Base-by-base conservation (phyloP, 2,329 filamentous ascomycete species). In the Cordyceps farinosa region DNA sequence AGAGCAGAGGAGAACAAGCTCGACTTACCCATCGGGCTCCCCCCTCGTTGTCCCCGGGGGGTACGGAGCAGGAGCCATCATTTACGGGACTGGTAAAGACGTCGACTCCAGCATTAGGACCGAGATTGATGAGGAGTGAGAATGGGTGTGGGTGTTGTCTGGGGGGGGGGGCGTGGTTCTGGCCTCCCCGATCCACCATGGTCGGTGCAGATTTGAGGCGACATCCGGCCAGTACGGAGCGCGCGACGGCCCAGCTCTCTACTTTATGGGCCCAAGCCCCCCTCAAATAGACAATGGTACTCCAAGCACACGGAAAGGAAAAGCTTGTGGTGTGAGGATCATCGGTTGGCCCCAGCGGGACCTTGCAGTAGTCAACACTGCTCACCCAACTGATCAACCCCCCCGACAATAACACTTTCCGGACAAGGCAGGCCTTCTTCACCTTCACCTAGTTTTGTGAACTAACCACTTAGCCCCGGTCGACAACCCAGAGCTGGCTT, bases 161-260 rank as follows among this genome's bases (percentile, higher is more conserved):
- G 54, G 40, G 54, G 22, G 22, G 22, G 22, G 22, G 54, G 6
- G 40, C 32, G 54, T 29, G 27, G 10, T 5, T 32, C 38, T 17
- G 13, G 22, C 8, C 5, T 52, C 8, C 11, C 10, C 15, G 47
- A 6, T 13, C 53, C 53, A 44, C 53, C 13, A 11, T 9, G 22
- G 11, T 27, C 22, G 27, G 22, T 22, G 2, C 8, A 51, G 51
- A 36, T 8, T 47, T 8, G n/a, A 47, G n/a, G 44, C 44, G 44
- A 47, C 29, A 52, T 29, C 29, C 13, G 30, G 48, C 29, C 29
- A 32, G 48, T 52, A 36, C 48, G 48, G 48, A n/a, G 13, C 29
- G 48, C 48, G 48, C 48, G 48, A 52, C 15, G 48, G 48, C 48
- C 48, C 48, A 52, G 48, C 30, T 32, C 48, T 32, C 48, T 52